Percentiles rank a stretch among this genome's conserved stretches.
Conservation (phyloP, 257 asterid species). For the Sherardia arvensis region DNA sequence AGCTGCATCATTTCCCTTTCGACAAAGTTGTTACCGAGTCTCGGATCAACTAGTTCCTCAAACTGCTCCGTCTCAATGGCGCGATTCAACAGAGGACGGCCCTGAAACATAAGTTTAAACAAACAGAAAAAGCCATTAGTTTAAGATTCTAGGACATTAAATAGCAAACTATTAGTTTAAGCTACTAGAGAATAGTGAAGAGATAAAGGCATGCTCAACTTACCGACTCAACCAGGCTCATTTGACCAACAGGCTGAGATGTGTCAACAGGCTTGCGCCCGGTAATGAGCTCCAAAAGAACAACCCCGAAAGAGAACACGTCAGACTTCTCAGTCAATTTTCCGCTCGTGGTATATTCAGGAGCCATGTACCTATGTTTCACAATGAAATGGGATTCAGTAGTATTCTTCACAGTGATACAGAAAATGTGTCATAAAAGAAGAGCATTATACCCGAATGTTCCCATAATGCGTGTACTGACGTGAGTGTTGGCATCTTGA, state of each 20-base stretch:
- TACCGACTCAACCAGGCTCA: conserved; percentile 97
- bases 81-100: conserved; percentile 69
- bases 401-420: not conserved
- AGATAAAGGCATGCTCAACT: conserved; percentile 12
- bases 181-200: not conserved
- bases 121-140: not conserved
- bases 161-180: not conserved
- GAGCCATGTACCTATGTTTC: conserved; percentile 84
- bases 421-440: not conserved
- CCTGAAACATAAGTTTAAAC: conserved; percentile 31
- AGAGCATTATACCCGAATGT: conserved; percentile 83
- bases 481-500: conserved; percentile 66
- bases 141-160: not conserved
- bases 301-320: conserved; percentile 83
- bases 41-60: conserved; percentile 60
- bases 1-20: conserved; percentile 52
- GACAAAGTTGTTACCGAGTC: conserved; percentile 49
- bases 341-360: conserved; percentile 93
- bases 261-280: conserved; percentile 95
- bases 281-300: conserved; percentile 73
- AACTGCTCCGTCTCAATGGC: conserved; percentile 59
- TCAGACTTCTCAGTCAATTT: conserved; percentile 86
- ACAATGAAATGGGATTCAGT: conserved; percentile 4
- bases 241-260: conserved; percentile 83
- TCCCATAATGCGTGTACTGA: conserved; percentile 88